A percentile compares a stretch with the other conserved stretches of the same genome.
These are phyloP conservation scores for Phytophthora pinifolia DNA, from an alignment of 352 stramenopile species.

Conservation along the genomic window DNA sequence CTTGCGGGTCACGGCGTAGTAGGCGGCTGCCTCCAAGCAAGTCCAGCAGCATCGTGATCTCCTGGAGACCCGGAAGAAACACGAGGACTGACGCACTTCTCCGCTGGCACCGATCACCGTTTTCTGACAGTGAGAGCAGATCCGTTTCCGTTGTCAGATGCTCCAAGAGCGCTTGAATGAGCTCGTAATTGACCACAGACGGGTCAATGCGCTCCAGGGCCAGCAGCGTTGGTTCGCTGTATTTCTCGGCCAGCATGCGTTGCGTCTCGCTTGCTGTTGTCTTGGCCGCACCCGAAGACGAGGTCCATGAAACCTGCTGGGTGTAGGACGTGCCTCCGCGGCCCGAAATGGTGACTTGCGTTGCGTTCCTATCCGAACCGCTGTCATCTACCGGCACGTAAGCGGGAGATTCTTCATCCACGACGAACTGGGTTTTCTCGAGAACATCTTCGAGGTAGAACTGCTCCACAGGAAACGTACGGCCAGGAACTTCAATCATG, in stretches of 20 bases:
- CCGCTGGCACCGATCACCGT: conserved; percentile 3
- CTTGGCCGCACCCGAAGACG: conserved; percentile 32
- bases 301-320: conserved; percentile 62
- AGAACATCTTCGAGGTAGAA: conserved; percentile 96
- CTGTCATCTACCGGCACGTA: conserved; percentile 40
- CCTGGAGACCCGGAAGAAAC: conserved; percentile 94
- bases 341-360: conserved; percentile 62
- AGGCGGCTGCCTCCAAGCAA: conserved; percentile 57
- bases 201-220: conserved; percentile 87
- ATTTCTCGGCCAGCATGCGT: conserved; percentile 45
- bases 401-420: conserved; percentile 69
- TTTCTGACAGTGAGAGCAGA: conserved; percentile 28
- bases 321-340: conserved; percentile 63
- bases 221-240: conserved; percentile 87
- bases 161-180: conserved; percentile 90
- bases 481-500: conserved; percentile 91
- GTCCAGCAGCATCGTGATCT: conserved; percentile 91
- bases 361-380: conserved; percentile 32
- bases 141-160: conserved; percentile 68
- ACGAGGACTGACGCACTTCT: conserved; percentile 92
- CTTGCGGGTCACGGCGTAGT: conserved; percentile 38
- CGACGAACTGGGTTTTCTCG: conserved; percentile 81
- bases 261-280: conserved; percentile 19
- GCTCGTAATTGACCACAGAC: conserved; percentile 94
- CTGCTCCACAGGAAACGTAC: conserved; percentile 96